Conservation (phyloP, 1,139 yeast species). For the Casaregolazyma lundiana region DNA sequence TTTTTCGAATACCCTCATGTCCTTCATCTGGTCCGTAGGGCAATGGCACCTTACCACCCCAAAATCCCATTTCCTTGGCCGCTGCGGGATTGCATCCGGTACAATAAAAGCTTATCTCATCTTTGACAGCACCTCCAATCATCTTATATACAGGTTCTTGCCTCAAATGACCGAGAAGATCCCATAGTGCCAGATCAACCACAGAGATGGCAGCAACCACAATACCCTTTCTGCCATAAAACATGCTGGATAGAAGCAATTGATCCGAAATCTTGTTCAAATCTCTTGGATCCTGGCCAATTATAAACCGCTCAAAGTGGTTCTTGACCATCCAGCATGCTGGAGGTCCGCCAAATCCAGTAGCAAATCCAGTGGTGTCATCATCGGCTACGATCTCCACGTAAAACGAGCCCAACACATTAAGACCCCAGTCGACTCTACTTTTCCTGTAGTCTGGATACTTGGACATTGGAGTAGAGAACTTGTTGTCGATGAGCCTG, state of each 20-base stretch:
- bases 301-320: constrained; percentile 43
- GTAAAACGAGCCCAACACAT: constrained; percentile 48
- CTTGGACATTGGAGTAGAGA: constrained; percentile 47
- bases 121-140: constrained; percentile 47
- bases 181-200: constrained; percentile 48
- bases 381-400: constrained; percentile 46
- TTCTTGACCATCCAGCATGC: constrained; percentile 46
- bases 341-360: constrained; percentile 51
- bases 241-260: constrained; percentile 46
- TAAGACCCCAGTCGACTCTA: constrained; percentile 47
- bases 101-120: constrained; percentile 43
- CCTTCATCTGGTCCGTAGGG: constrained; percentile 51
- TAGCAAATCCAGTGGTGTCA: constrained; percentile 47
- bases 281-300: constrained; percentile 46
- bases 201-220: constrained; percentile 45
- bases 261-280: constrained; percentile 45
- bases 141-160: constrained; percentile 47
- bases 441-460: constrained; percentile 42
- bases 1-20: constrained; percentile 41
- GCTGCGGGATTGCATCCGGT: constrained; percentile 46
- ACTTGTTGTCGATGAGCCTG: constrained; percentile 42
- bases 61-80: constrained; percentile 45
- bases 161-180: constrained; percentile 45
- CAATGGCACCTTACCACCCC: constrained; percentile 49
- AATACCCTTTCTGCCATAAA: constrained; percentile 47